Percentiles rank a stretch among this genome's conserved stretches.
These are phyloP conservation scores for Suhomyces wounanorum DNA, from an alignment of 1,139 yeast genomes.

Conservation along the genomic window DNA sequence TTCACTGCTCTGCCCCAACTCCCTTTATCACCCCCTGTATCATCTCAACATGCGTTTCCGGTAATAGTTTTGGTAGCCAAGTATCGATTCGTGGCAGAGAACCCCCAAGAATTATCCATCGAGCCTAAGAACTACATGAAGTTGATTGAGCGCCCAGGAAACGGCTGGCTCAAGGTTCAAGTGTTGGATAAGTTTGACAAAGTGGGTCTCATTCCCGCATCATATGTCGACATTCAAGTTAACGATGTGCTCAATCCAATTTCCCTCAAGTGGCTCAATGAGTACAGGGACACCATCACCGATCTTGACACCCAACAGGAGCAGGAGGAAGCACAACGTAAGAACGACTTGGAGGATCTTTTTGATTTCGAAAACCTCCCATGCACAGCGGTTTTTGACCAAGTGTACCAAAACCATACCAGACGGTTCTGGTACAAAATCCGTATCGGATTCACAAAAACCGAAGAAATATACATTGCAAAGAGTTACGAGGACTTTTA, in stretches of 20 bases:
- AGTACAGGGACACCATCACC: constrained; percentile 10
- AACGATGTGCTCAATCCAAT: constrained; percentile 24
- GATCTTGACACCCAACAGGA: constrained; percentile 9
- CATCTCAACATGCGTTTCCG: constrained; percentile 11
- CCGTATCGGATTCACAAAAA: constrained; percentile 16
- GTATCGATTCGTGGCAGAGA: constrained; percentile 22
- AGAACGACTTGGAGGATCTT: constrained; percentile 7
- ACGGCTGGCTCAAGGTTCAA: constrained; percentile 30
- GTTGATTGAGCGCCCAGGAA: constrained; percentile 26
- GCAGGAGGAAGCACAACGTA: constrained; percentile 4
- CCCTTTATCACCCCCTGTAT: constrained; percentile 1
- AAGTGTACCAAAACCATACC: constrained; percentile 19
- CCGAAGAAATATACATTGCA: constrained; percentile 19
- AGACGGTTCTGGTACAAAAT: constrained; percentile 24
- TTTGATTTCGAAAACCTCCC: constrained; percentile 14
- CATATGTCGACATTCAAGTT: constrained; percentile 26
- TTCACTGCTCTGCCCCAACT: constrained; percentile 8
- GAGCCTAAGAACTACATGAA: constrained; percentile 22
- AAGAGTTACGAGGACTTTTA: constrained; percentile 27
- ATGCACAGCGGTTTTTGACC: constrained; percentile 14
- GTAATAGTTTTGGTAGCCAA: constrained; percentile 20
- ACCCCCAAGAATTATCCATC: constrained; percentile 20
- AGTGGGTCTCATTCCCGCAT: constrained; percentile 26
- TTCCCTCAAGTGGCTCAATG: constrained; percentile 22
- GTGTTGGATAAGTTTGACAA: constrained; percentile 21